Evolutionary conservation across 2,329 filamentous ascomycete genomes (phyloP).

Genomic region (Claviceps pusilla): DNA sequence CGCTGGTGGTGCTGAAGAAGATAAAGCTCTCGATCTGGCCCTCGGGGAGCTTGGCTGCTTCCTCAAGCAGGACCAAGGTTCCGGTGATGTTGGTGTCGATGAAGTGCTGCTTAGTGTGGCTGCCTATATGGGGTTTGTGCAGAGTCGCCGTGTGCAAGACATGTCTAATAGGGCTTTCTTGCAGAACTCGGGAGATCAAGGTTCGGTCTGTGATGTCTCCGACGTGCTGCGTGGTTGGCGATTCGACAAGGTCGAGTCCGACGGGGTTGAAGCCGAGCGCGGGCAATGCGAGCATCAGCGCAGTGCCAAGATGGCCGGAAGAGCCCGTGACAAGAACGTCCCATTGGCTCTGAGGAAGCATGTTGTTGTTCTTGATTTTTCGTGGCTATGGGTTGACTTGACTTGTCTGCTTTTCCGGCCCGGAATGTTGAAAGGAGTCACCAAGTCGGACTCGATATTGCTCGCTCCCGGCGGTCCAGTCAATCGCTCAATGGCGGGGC

Average conservation of each 20-base stretch:
- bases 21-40: constrained; percentile 23
- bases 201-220: constrained; percentile 23
- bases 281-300: constrained; percentile 28
- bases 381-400: neutral
- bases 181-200: constrained; percentile 19
- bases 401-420: neutral
- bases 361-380: neutral
- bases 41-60: constrained; percentile 13
- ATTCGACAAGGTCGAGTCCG: constrained; percentile 28
- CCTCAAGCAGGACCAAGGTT: constrained; percentile 27
- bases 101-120: constrained; percentile 28
- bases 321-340: constrained; percentile 32
- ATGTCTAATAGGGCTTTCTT: constrained; percentile 19
- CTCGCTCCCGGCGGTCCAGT: neutral
- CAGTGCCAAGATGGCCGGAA: constrained; percentile 30
- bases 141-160: constrained; percentile 31
- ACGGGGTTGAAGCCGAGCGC: constrained; percentile 23
- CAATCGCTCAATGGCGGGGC: neutral
- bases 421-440: neutral
- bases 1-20: constrained; percentile 32
- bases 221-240: constrained; percentile 19
- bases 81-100: constrained; percentile 30
- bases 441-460: neutral
- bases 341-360: constrained; percentile 4
- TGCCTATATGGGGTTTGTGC: constrained; percentile 32